Evolutionary conservation across 2,329 filamentous ascomycete species (phyloP).

Genomic region (Claviceps pazoutovae): DNA sequence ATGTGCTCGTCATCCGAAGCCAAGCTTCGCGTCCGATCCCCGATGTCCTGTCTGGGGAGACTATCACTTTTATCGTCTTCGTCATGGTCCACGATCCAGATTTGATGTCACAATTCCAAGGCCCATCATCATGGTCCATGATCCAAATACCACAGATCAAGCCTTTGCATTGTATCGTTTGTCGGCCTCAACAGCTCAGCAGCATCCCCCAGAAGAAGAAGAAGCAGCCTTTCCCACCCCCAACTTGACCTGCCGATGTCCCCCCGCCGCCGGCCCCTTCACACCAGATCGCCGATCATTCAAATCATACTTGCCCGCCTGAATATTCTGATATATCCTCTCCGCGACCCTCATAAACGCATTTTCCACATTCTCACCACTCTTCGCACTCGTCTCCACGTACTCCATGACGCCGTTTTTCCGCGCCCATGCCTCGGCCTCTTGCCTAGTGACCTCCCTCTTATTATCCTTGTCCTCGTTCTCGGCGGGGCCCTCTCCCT

Average conservation of each 20-base stretch:
- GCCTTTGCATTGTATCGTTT: background rate
- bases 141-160: background rate
- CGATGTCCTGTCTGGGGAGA: background rate
- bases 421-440: constrained; percentile 82
- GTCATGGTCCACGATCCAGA: background rate
- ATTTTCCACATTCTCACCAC: constrained; percentile 81
- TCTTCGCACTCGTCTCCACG: constrained; percentile 93
- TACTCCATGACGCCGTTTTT: constrained; percentile 81
- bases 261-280: constrained; percentile 51
- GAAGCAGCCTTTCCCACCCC: constrained; percentile 23
- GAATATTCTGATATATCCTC: constrained; percentile 92
- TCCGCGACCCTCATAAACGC: constrained; percentile 91
- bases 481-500: no score
- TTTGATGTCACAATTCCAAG: no score
- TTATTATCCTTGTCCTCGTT: constrained; percentile 34
- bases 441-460: constrained; percentile 65
- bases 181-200: constrained; percentile 21
- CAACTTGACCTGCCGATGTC: constrained; percentile 33
- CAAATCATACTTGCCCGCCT: constrained; percentile 85
- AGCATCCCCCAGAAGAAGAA: constrained; percentile 31
- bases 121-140: background rate
- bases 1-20: constrained; percentile 1
- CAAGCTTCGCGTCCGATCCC: background rate
- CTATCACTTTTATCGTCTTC: background rate
- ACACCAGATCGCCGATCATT: constrained; percentile 88